Evolutionary conservation across 2,329 filamentous ascomycete species (phyloP), one percentile per base, ranked within the genome.

Genomic region (Fusarium penzigii): DNA sequence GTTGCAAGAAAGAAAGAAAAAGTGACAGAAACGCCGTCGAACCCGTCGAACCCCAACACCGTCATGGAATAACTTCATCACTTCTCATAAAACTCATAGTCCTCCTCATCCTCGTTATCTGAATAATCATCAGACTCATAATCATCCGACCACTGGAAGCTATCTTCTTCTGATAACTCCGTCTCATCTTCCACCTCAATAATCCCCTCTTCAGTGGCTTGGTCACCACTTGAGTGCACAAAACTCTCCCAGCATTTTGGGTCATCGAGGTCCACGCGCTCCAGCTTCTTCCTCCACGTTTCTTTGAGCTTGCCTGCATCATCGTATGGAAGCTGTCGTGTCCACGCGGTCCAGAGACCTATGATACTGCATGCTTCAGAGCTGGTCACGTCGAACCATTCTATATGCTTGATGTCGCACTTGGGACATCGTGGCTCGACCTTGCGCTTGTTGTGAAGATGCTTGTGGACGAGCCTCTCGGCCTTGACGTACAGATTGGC

Each of bases 401-500:
- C 68, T 0, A 48, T 13, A 16, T 69, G 69, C 11, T 42, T 16
- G 3, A 25, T 7, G 3, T 46, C 39, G 40, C 69, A 71, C 10
- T 43, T 48, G 0, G 59, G 55, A 16, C 69, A 71, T 11, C 44
- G 42, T 6, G 12, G 44, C 25, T 71, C 68, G 13, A 56, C 49
- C 49, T 59, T 57, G 1, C 66, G 58, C n/a, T 57, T 38, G 41
- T 66, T 66, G 17, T 34, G 16, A 6, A 71, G 59, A 36, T 66
- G 63, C 13, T 46, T 51, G 46, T 71, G 69, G 2, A 68, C 65
- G 14, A 71, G 58, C 13, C 42, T 54, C 44, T 70, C 69, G 36
- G 70, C 60, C 47, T 66, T 62, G 46, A 44, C 49, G 46, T 67
- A 60, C 17, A 63, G 56, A 2, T 61, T 53, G 40, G 56, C 55